These are phyloP conservation scores for Lipomyces oligophaga DNA, from an alignment of 805 yeast genomes.

Conservation along the genomic window DNA sequence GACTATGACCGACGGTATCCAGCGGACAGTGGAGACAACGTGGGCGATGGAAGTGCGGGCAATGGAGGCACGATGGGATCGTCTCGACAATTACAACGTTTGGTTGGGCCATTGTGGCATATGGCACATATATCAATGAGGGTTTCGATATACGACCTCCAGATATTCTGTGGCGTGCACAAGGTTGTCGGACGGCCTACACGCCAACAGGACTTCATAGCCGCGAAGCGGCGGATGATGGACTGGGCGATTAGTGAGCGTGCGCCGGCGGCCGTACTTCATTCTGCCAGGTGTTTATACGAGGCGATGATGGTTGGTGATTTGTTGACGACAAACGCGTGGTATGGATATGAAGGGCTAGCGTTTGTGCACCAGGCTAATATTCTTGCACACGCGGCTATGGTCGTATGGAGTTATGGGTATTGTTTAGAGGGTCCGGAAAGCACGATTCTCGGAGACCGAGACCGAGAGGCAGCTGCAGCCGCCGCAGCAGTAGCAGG, in stretches of 20 bases:
- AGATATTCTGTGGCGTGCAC: slow-evolving; percentile 77
- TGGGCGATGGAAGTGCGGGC: not conserved
- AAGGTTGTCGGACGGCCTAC: slow-evolving; percentile 69
- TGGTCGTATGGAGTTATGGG: slow-evolving; percentile 38
- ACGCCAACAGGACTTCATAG: slow-evolving; percentile 48
- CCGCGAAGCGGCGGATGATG: slow-evolving; percentile 48
- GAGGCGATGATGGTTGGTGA: slow-evolving; percentile 24
- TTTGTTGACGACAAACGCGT: too few species aligned
- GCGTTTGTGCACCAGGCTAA: slow-evolving; percentile 35
- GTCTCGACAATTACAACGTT: slow-evolving; percentile 7
- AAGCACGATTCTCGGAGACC: slow-evolving; percentile 25
- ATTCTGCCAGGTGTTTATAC: slow-evolving; percentile 41
- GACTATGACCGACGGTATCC: slow-evolving; percentile 32
- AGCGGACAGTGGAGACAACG: too few species aligned
- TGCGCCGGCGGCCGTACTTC: slow-evolving; percentile 50
- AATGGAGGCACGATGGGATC: not conserved
- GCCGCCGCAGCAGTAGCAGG: not conserved
- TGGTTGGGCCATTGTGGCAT: slow-evolving; percentile 28
- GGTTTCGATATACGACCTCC: slow-evolving; percentile 72
- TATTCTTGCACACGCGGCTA: slow-evolving; percentile 32
- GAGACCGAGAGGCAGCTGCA: slow-evolving; percentile 1
- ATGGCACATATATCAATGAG: slow-evolving; percentile 41
- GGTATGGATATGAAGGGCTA: slow-evolving; percentile 22
- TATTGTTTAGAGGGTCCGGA: slow-evolving; percentile 37
- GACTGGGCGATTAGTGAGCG: slow-evolving; percentile 50